Evolutionary conservation across 2,329 filamentous ascomycete genomes (phyloP).

Genomic region (Sporothrix luriei): DNA sequence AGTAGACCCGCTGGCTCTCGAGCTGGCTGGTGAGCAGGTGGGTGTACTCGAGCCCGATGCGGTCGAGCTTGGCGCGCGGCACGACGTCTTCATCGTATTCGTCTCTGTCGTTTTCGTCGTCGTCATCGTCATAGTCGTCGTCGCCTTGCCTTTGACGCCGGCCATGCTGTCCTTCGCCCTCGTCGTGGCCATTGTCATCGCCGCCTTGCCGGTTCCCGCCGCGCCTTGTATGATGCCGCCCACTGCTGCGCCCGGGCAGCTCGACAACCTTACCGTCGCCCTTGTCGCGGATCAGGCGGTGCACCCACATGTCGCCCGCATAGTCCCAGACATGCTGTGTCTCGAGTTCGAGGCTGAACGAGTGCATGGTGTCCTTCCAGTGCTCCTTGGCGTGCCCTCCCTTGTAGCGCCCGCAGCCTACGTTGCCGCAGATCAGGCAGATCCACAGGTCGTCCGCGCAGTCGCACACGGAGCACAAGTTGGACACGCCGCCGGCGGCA

Average conservation of each 20-base stretch:
- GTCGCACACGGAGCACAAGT: slow-evolving; percentile 80
- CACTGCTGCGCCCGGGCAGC: slow-evolving; percentile 59
- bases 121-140: slow-evolving; percentile 21
- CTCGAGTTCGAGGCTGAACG: slow-evolving; percentile 87
- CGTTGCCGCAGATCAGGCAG: slow-evolving; percentile 87
- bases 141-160: slow-evolving; percentile 24
- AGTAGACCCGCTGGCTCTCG: slow-evolving; percentile 89
- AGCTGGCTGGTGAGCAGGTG: slow-evolving; percentile 91
- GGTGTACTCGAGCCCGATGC: slow-evolving; percentile 90
- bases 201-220: slow-evolving; percentile 13
- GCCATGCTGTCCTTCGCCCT: slow-evolving; percentile 4
- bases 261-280: slow-evolving; percentile 91
- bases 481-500: slow-evolving; percentile 60
- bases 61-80: slow-evolving; percentile 68
- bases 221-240: background rate
- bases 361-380: slow-evolving; percentile 86
- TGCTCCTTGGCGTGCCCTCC: slow-evolving; percentile 90
- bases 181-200: background rate
- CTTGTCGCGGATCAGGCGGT: slow-evolving; percentile 91
- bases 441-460: slow-evolving; percentile 87
- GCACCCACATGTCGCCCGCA: slow-evolving; percentile 91
- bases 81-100: slow-evolving; percentile 42
- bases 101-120: slow-evolving; percentile 27
- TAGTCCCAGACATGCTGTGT: slow-evolving; percentile 99
- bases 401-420: slow-evolving; percentile 94